Evolutionary conservation across 192 early-diverging fungal species (phyloP).

Genomic region (Borealophlyctis nickersoniae): DNA sequence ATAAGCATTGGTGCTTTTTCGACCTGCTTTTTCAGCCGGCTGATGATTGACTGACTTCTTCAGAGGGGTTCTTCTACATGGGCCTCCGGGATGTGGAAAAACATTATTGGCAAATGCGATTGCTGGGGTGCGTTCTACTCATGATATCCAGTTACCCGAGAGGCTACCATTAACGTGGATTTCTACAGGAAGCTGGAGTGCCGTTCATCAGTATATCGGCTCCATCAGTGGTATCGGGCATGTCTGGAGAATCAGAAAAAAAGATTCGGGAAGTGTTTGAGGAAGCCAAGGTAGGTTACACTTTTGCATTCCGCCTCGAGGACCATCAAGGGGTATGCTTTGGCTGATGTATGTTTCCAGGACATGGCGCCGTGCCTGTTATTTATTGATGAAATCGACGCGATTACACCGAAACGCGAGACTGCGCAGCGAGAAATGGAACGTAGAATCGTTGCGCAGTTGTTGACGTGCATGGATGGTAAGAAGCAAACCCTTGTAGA

Average conservation of each 20-base stretch:
- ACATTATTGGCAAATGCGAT: slow-evolving; percentile 95
- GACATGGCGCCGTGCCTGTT: slow-evolving; percentile 83
- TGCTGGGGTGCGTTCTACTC: slow-evolving; percentile 65
- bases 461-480: slow-evolving; percentile 95
- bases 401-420: slow-evolving; percentile 89
- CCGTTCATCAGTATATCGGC: slow-evolving; percentile 93
- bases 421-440: slow-evolving; percentile 95
- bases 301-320: neutral
- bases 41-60: neutral
- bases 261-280: slow-evolving; percentile 97
- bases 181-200: slow-evolving; percentile 70
- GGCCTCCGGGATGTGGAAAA: slow-evolving; percentile 96
- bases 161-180: too few species aligned
- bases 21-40: neutral
- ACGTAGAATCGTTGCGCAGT: slow-evolving; percentile 91
- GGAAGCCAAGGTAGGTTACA: slow-evolving; percentile 64
- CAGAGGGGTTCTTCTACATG: slow-evolving; percentile 91
- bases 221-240: slow-evolving; percentile 91
- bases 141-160: neutral
- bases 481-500: slow-evolving; percentile 25
- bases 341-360: slow-evolving; percentile 1
- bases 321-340: neutral
- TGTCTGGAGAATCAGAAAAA: slow-evolving; percentile 98
- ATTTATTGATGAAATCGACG: slow-evolving; percentile 98
- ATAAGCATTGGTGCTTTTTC: neutral